Evolutionary conservation across 768 basidiomycete genomes (phyloP).

Genomic region (Gautieria morchelliformis): DNA sequence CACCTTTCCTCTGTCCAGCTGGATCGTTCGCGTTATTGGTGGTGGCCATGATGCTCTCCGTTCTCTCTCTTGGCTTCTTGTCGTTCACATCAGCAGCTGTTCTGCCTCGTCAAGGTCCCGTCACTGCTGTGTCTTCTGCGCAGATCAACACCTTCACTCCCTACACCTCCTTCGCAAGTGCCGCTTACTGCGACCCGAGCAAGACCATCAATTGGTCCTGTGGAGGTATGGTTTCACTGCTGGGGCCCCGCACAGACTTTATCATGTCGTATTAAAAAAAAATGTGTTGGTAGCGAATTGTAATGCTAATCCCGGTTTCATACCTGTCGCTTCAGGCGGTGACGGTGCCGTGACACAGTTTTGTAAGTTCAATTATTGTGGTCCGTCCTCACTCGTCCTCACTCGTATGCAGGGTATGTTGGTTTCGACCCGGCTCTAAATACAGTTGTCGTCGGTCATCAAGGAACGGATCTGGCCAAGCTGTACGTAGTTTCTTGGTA

Average conservation of each 20-base stretch:
- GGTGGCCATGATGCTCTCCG: background rate
- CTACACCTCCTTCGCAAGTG: constrained; percentile 41
- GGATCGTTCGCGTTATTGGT: too few species aligned
- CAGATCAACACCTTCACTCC: constrained; percentile 36
- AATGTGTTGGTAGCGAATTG: constrained; percentile 29
- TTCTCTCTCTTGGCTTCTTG: background rate
- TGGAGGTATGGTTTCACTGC: constrained; percentile 30
- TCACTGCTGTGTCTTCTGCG: constrained; percentile 12
- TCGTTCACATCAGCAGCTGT: background rate
- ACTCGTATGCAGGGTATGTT: constrained; percentile 2
- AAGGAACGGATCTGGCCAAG: constrained; percentile 25
- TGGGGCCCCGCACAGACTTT: too few species aligned
- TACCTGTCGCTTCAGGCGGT: constrained; percentile 36
- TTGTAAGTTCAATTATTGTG: constrained; percentile 24
- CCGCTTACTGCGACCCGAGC: constrained; percentile 39
- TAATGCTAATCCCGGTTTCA: constrained; percentile 34
- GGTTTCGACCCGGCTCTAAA: constrained; percentile 8
- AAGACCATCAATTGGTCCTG: constrained; percentile 42
- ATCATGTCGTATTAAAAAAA: background rate
- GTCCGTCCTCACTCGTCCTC: background rate
- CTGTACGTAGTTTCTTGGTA: constrained; percentile 16
- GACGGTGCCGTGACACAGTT: constrained; percentile 29
- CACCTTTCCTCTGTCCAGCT: too few species aligned
- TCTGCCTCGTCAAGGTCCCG: constrained; percentile 5
- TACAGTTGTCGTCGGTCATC: constrained; percentile 28